Base-by-base conservation (phyloP, 257 asterid species). In the Mentha longifolia region DNA sequence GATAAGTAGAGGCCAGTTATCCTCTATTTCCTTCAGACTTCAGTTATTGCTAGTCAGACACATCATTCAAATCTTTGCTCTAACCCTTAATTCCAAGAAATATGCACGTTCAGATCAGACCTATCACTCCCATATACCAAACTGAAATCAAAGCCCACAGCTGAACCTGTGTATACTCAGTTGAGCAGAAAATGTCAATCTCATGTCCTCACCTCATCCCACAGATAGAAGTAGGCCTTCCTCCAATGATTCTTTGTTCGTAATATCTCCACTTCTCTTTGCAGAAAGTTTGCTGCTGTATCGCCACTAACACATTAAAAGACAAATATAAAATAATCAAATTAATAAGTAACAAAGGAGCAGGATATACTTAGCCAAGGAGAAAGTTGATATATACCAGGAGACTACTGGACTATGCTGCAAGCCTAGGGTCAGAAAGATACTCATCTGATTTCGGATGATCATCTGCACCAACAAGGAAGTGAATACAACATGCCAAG, bases 361-460 rank as follows among this genome's bases (percentile, higher is more conserved):
- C 20, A 42, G 62, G 69, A 46, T 28, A 60, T 19, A 75, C 70
- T 35, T 45, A 73, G 72, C 62, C 50, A 61, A 57, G 20, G 56
- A 55, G 74, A 50, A 71, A 80, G 33, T n/a, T 49, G 19, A 58
- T 61, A 25, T 83, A 55, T 75, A 95, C 99, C 96, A 59, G 68
- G 92, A 75, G 70, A 88, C 81, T 39, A 92, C 87, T 28, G 99
- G 96, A 61, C 85, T 77, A 79, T 71, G 99, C 99, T 61, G 98
- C 98, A 75, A 95, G 93, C 74, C 94, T 89, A 66, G 99, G 97
- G 81, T 95, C 90, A 72, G 95, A 89, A 65, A 86, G 83, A 82
- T 95, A 95, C 83, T 95, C 98, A 49, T 95, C 99, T 57, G 99
- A 86, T 77, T 95, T 95, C 46, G 99, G 99, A 85, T 95, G 96